These are phyloP conservation scores for Eragrostis tef DNA, from an alignment of 202 grass and related monocot species.

Conservation along the genomic window DNA sequence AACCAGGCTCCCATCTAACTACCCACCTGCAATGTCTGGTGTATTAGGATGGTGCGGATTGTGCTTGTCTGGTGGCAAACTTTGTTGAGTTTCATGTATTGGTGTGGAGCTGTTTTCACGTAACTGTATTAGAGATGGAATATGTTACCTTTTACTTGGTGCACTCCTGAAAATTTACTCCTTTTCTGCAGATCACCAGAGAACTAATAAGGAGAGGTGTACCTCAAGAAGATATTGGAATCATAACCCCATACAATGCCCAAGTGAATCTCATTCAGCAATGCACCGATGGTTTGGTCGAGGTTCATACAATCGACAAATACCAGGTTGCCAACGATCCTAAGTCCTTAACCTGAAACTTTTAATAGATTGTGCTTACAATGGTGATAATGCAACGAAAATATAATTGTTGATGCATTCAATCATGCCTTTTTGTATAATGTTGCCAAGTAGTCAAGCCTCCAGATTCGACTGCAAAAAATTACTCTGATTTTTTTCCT, in stretches of 20 bases:
- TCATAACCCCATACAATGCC: conserved; percentile 95
- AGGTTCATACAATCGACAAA: conserved; percentile 98
- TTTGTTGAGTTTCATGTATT: background rate
- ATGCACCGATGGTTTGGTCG: conserved; percentile 64
- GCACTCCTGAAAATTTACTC: background rate
- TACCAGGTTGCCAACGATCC: conserved; percentile 67
- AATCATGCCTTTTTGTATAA: conserved; percentile 3
- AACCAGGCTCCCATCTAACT: background rate
- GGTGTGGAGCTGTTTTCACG: background rate
- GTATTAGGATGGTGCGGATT: background rate
- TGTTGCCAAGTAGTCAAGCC: conserved; percentile 32
- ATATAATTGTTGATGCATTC: background rate
- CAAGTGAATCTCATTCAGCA: conserved; percentile 84
- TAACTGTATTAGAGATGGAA: background rate
- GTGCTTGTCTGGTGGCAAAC: background rate
- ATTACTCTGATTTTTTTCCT: background rate
- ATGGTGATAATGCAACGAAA: background rate
- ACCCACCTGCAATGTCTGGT: background rate
- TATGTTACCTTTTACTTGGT: background rate
- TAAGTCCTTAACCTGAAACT: conserved; percentile 16
- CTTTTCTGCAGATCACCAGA: conserved; percentile 62
- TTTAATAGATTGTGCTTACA: conserved; percentile 4
- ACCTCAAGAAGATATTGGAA: conserved; percentile 71
- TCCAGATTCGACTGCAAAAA: background rate
- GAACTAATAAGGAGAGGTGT: conserved; percentile 81